These are phyloP conservation scores for Kazachstania psychrophila DNA, from an alignment of 805 yeast species.

Conservation along the genomic window DNA sequence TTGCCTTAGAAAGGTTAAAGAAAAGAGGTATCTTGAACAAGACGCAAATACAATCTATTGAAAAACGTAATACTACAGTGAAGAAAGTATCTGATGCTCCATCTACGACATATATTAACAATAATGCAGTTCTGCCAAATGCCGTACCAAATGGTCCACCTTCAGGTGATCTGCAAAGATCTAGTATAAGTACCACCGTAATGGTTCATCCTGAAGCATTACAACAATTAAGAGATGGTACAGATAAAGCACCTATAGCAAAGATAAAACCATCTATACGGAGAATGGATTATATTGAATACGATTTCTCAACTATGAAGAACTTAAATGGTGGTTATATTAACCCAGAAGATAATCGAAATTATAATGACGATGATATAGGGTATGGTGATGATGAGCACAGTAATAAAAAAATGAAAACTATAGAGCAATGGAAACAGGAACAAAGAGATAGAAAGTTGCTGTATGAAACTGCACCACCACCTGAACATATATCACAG, in stretches of 20 bases:
- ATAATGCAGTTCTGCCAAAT: neutral
- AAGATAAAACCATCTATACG: constrained; percentile 40
- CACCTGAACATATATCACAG: constrained; percentile 58
- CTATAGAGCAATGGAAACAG: constrained; percentile 48
- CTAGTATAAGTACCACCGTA: neutral
- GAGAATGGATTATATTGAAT: constrained; percentile 64
- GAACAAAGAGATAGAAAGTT: constrained; percentile 47
- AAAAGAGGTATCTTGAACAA: constrained; percentile 33
- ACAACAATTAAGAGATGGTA: neutral
- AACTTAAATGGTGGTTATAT: constrained; percentile 85
- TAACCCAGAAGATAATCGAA: constrained; percentile 17
- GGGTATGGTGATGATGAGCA: constrained; percentile 7
- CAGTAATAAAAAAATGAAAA: constrained; percentile 28
- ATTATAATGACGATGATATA: constrained; percentile 7
- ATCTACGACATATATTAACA: neutral
- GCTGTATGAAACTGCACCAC: constrained; percentile 50
- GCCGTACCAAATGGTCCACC: neutral
- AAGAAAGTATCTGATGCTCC: neutral
- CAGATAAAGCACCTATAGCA: constrained; percentile 5
- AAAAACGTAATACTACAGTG: constrained; percentile 14
- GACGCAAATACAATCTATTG: constrained; percentile 16
- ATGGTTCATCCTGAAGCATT: neutral
- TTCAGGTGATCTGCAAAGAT: neutral
- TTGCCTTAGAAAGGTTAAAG: constrained; percentile 51
- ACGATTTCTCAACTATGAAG: constrained; percentile 83